phyloP scores from a whole-genome alignment of 768 basidiomycete genomes.

The Phlegmacium glaucopus region DNA sequence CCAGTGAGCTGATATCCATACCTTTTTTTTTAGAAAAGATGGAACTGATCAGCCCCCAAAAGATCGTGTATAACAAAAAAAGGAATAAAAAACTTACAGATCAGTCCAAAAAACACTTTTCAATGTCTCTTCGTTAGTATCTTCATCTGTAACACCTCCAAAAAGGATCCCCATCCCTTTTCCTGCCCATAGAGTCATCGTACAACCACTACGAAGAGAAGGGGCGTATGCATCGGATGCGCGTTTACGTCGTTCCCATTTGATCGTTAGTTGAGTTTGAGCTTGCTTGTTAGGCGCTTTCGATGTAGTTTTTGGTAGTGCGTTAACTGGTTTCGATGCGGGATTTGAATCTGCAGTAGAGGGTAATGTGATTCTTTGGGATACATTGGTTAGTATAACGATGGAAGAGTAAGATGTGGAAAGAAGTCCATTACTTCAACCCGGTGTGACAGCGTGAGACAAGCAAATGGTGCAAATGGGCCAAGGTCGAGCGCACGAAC shows the following conservation, averaged over 20 bases:
- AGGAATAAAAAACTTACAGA: conserved; percentile 53
- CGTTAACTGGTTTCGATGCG: conserved; percentile 4
- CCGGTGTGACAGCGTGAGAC: conserved; percentile 84
- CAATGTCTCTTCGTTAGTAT: conserved; percentile 77
- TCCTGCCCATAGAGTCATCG: conserved; percentile 77
- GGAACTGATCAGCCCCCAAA: too few species aligned
- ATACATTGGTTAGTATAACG: not conserved
- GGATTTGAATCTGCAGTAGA: conserved; percentile 10
- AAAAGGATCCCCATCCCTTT: conserved; percentile 76
- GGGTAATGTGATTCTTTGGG: conserved; percentile 20
- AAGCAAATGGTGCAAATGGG: too few species aligned
- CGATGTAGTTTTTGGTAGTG: conserved; percentile 1
- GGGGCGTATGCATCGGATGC: conserved; percentile 70
- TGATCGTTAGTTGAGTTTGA: conserved; percentile 42
- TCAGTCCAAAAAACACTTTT: conserved; percentile 89
- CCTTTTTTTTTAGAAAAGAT: too few species aligned
- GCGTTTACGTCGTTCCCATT: conserved; percentile 86
- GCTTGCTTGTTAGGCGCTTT: conserved; percentile 19
- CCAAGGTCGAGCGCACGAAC: too few species aligned
- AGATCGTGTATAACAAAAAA: not conserved
- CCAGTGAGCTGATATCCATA: conserved; percentile 75
- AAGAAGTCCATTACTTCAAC: conserved; percentile 53
- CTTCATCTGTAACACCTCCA: conserved; percentile 86
- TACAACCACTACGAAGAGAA: conserved; percentile 71
- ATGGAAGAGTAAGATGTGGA: not conserved